Percentiles rank a stretch among this genome's conserved stretches.
Conservation (phyloP, 345 rosid species). For the Arabis alpina region DNA sequence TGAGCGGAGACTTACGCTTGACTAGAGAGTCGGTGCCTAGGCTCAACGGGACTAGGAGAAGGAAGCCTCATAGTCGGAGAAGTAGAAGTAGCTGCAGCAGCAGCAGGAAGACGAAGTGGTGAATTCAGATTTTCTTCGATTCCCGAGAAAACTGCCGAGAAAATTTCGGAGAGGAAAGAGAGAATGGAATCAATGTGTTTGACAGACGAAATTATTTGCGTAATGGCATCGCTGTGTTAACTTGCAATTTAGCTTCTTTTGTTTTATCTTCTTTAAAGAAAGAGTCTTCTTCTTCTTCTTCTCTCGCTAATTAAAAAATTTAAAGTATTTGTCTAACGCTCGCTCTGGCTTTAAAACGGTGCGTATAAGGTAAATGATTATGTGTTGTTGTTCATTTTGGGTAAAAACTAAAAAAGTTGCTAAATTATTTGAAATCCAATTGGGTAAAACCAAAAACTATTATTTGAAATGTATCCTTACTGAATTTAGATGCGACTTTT, state of each 20-base stretch:
- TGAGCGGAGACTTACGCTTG: constrained; percentile 45
- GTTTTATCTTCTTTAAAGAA: background rate
- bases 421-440: too few species aligned
- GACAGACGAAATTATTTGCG: constrained; percentile 7
- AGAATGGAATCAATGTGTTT: background rate
- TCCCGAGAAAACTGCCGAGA: constrained; percentile 22
- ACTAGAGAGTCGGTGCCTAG: constrained; percentile 63
- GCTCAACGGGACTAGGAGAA: constrained; percentile 58
- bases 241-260: background rate
- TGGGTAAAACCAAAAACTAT: too few species aligned
- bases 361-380: too few species aligned
- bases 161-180: background rate
- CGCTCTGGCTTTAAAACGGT: too few species aligned
- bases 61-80: constrained; percentile 50
- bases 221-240: constrained; percentile 8
- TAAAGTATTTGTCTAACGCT: too few species aligned
- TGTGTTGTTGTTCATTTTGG: too few species aligned
- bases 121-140: constrained; percentile 25
- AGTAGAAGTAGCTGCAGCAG: constrained; percentile 11
- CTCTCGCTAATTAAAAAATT: background rate
- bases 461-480: too few species aligned
- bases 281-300: background rate
- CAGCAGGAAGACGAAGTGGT: background rate
- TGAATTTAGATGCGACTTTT: too few species aligned
- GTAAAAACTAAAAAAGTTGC: too few species aligned